These are phyloP conservation scores for Bipolaris gigantea DNA, from an alignment of 2,329 filamentous ascomycete species.

Conservation along the genomic window DNA sequence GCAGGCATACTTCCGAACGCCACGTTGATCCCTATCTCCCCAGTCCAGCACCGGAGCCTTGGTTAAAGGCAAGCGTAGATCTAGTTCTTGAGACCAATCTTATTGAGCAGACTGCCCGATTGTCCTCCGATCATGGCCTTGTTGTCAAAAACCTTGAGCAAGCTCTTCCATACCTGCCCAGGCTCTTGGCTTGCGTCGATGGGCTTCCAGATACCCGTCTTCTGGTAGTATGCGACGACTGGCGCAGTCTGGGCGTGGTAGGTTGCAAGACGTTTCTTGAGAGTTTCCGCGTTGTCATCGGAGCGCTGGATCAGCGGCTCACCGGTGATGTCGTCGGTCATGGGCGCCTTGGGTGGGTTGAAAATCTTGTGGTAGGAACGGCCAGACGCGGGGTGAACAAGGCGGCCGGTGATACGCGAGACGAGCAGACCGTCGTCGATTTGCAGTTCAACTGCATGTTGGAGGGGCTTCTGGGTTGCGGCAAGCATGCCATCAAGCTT, in stretches of 20 bases:
- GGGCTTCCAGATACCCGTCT: conserved; percentile 93
- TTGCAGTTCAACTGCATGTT: conserved; percentile 94
- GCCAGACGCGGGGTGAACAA: conserved; percentile 93
- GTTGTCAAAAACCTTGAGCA: conserved; percentile 81
- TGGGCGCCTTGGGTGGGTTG: conserved; percentile 91
- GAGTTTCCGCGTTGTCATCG: conserved; percentile 93
- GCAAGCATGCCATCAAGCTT: conserved; percentile 90
- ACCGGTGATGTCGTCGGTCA: conserved; percentile 96
- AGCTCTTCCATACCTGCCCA: conserved; percentile 90
- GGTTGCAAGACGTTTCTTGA: conserved; percentile 90
- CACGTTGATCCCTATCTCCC: conserved; percentile 3
- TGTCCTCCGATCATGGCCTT: conserved; percentile 45
- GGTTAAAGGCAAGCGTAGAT: not conserved
- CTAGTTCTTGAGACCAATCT: conserved; percentile 59
- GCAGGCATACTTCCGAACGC: conserved; percentile 8
- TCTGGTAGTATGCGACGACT: conserved; percentile 95
- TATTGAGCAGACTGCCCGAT: conserved; percentile 53
- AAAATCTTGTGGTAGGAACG: conserved; percentile 98
- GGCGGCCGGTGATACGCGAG: conserved; percentile 91
- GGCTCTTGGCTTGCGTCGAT: conserved; percentile 97
- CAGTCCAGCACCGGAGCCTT: not conserved
- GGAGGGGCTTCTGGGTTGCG: conserved; percentile 76
- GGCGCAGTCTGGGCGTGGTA: conserved; percentile 94
- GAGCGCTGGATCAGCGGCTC: conserved; percentile 95
- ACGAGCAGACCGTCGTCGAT: conserved; percentile 95